Evolutionary conservation across 106 monocot genomes (phyloP).

Genomic region (Dendrobium catenatum): DNA sequence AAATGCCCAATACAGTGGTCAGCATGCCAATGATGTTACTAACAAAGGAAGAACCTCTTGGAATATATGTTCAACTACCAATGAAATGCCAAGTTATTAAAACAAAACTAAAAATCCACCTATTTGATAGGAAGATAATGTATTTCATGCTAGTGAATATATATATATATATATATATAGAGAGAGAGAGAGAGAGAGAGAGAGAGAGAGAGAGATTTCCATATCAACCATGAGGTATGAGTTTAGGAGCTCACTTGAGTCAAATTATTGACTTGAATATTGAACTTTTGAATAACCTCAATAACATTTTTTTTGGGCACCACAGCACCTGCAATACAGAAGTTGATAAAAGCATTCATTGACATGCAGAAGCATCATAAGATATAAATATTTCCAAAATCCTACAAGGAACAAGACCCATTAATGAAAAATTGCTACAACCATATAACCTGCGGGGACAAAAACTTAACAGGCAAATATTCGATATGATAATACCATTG

Average conservation of each 20-base stretch:
- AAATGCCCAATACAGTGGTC: not conserved
- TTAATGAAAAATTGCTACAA: not conserved
- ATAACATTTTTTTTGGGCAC: conserved; percentile 74
- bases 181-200: not conserved
- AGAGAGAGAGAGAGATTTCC: not conserved
- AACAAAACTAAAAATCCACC: too few relatives aligned
- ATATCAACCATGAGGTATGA: not conserved
- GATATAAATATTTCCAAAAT: not conserved
- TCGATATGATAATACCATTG: conserved; percentile 44
- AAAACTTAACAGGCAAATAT: not conserved
- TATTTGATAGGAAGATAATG: too few relatives aligned
- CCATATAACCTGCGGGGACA: not conserved
- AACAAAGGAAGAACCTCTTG: not conserved
- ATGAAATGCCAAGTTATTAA: too few relatives aligned
- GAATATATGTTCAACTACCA: too few relatives aligned
- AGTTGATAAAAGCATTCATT: not conserved
- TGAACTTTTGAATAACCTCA: conserved; percentile 78
- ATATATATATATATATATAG: too few relatives aligned
- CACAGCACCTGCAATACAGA: conserved; percentile 36
- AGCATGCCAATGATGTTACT: not conserved
- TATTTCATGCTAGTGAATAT: too few relatives aligned
- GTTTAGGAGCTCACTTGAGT: conserved; percentile 56
- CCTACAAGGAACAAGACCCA: not conserved
- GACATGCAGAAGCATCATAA: not conserved
- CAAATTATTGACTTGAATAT: conserved; percentile 98